phyloP scores from a whole-genome alignment of 1,284 basidiomycete genomes.

The Ganoderma sinense region DNA sequence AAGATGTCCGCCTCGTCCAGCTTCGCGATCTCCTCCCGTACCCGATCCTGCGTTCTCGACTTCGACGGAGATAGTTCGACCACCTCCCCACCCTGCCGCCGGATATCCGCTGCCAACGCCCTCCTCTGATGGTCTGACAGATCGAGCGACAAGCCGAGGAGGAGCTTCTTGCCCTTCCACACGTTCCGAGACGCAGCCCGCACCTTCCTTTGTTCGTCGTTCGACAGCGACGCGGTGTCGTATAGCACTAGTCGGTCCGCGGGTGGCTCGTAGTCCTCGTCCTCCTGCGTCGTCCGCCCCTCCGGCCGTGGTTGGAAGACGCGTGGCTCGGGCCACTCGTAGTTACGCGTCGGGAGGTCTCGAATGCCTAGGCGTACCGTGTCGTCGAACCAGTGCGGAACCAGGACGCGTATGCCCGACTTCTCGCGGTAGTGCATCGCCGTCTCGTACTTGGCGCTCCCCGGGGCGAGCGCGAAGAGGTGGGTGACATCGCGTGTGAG shows the following conservation, averaged over 20 bases:
- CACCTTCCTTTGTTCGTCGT: slow-evolving; percentile 29
- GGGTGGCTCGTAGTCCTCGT: slow-evolving; percentile 42
- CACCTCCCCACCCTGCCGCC: slow-evolving; percentile 61
- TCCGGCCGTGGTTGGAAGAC: slow-evolving; percentile 46
- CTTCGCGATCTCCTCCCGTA: slow-evolving; percentile 44
- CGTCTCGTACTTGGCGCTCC: slow-evolving; percentile 65
- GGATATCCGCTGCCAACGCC: slow-evolving; percentile 65
- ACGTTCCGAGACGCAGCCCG: slow-evolving; percentile 38
- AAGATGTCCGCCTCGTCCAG: slow-evolving; percentile 69
- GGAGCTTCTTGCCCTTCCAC: slow-evolving; percentile 61
- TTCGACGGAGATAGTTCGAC: slow-evolving; percentile 45
- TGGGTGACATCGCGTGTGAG: slow-evolving; percentile 89
- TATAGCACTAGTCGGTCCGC: slow-evolving; percentile 54
- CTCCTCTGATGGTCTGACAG: slow-evolving; percentile 55
- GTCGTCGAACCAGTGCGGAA: slow-evolving; percentile 89
- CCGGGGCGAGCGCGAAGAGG: slow-evolving; percentile 68
- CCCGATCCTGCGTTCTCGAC: slow-evolving; percentile 40
- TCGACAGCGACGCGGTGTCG: slow-evolving; percentile 42
- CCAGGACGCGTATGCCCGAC: slow-evolving; percentile 66
- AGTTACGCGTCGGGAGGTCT: slow-evolving; percentile 63
- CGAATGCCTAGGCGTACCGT: slow-evolving; percentile 68
- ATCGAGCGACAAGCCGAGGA: slow-evolving; percentile 65
- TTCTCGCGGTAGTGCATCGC: slow-evolving; percentile 64
- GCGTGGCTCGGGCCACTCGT: slow-evolving; percentile 77
- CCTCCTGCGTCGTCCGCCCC: slow-evolving; percentile 34